phyloP scores from a whole-genome alignment of 2,329 filamentous ascomycete genomes.

The Cytospora mali region DNA sequence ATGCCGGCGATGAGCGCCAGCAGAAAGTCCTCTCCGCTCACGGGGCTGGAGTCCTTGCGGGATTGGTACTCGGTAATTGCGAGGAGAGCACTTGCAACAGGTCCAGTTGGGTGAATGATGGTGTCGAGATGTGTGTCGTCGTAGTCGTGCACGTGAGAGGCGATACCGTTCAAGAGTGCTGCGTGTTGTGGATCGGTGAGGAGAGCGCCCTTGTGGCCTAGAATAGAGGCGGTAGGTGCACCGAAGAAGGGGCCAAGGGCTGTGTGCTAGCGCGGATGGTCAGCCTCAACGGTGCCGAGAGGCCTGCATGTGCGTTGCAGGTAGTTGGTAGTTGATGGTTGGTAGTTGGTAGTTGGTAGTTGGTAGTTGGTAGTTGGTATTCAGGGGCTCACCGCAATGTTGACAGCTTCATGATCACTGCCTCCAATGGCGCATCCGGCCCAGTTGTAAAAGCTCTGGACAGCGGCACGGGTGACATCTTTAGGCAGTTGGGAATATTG shows the following conservation, averaged over 20 bases:
- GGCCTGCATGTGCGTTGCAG: too few species aligned
- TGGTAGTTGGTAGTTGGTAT: neutral
- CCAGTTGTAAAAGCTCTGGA: slow-evolving; percentile 56
- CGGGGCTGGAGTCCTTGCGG: slow-evolving; percentile 22
- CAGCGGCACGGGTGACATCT: slow-evolving; percentile 46
- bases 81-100: slow-evolving; percentile 53
- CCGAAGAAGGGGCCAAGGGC: slow-evolving; percentile 35
- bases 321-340: too few species aligned
- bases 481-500: slow-evolving; percentile 44
- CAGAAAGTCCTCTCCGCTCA: slow-evolving; percentile 51
- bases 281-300: neutral
- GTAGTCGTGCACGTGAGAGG: slow-evolving; percentile 59
- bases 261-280: slow-evolving; percentile 11
- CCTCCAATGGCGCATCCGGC: slow-evolving; percentile 56
- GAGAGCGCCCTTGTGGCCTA: slow-evolving; percentile 36
- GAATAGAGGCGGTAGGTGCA: slow-evolving; percentile 37
- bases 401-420: slow-evolving; percentile 48
- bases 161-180: slow-evolving; percentile 56
- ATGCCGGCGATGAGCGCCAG: slow-evolving; percentile 54
- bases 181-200: slow-evolving; percentile 50
- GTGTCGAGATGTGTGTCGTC: slow-evolving; percentile 59
- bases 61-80: slow-evolving; percentile 48
- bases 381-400: slow-evolving; percentile 35
- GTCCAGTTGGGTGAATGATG: slow-evolving; percentile 57
- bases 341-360: too few species aligned